These are phyloP conservation scores for Chlorella sp. DNA, from an alignment of 139 green algal genomes.

Conservation along the genomic window DNA sequence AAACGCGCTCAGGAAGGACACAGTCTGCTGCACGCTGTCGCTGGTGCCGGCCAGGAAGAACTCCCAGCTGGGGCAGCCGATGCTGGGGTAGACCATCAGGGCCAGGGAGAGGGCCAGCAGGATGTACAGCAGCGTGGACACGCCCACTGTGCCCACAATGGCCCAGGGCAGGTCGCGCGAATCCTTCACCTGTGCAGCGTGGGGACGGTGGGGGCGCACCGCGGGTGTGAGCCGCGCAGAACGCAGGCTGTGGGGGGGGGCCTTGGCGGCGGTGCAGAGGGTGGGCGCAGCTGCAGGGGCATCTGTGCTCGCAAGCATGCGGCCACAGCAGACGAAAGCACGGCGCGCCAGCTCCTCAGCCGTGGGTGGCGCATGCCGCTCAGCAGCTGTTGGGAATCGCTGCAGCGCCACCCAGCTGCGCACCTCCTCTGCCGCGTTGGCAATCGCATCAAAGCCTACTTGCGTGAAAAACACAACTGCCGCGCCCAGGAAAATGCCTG, in stretches of 20 bases:
- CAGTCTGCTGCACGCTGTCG: neutral
- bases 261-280: neutral
- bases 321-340: too few relatives aligned
- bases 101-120: constrained; percentile 20
- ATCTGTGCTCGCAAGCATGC: too few relatives aligned
- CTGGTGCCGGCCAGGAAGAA: neutral
- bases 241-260: neutral
- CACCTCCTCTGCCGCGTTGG: constrained; percentile 49
- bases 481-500: neutral
- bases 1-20: constrained; percentile 19
- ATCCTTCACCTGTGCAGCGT: constrained; percentile 21
- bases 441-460: constrained; percentile 38
- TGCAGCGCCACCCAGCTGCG: neutral
- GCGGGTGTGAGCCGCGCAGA: neutral
- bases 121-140: constrained; percentile 21
- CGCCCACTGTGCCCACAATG: constrained; percentile 37
- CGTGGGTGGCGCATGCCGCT: too few relatives aligned
- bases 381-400: neutral
- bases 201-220: neutral
- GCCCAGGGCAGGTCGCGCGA: constrained; percentile 22
- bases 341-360: too few relatives aligned
- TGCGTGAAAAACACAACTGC: constrained; percentile 26
- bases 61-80: neutral
- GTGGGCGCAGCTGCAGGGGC: too few relatives aligned
- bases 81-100: constrained; percentile 20